Evolutionary conservation across 306 rosid genomes (phyloP), one percentile per base, ranked within the genome.

Genomic region (Ceratonia siliqua): DNA sequence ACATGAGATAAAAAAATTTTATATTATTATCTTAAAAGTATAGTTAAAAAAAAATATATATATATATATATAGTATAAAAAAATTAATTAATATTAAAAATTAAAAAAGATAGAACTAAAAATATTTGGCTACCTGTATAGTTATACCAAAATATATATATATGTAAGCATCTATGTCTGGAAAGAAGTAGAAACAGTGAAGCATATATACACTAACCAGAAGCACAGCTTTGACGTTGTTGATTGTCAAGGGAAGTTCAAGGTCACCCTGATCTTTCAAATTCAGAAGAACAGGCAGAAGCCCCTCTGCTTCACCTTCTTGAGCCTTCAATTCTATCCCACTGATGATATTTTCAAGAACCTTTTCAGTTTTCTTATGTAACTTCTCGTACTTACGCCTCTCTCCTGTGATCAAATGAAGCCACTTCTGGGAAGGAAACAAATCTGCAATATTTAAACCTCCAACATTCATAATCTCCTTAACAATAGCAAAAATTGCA

Each of bases 161-260:
- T n/a, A n/a, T n/a, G n/a, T n/a, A n/a, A n/a, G n/a, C n/a, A n/a
- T n/a, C n/a, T n/a, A n/a, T n/a, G n/a, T n/a, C n/a, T n/a, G n/a
- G n/a, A n/a, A n/a, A n/a, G n/a, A n/a, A n/a, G n/a, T n/a, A n/a
- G n/a, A n/a, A n/a, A n/a, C n/a, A n/a, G n/a, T n/a, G n/a, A n/a
- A n/a, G n/a, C n/a, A n/a, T n/a, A n/a, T n/a, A n/a, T n/a, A 41
- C n/a, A 68, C 32, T 72, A 8, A 75, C 79, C 79, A 39, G 2
- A 28, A 53, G 48, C 30, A 52, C 28, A 3, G 62, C 72, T 74
- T 72, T 72, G 20, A 57, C 48, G 17, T 74, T 53, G 11, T 62
- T 17, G 50, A 17, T 15, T 0, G 70, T 43, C 10, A 61, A n/a
- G n/a, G n/a, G n/a, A n/a, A n/a, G n/a, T n/a, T n/a, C n/a, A n/a